Conservation (phyloP, 495 filamentous ascomycete species). For the Podospora anserina region DNA sequence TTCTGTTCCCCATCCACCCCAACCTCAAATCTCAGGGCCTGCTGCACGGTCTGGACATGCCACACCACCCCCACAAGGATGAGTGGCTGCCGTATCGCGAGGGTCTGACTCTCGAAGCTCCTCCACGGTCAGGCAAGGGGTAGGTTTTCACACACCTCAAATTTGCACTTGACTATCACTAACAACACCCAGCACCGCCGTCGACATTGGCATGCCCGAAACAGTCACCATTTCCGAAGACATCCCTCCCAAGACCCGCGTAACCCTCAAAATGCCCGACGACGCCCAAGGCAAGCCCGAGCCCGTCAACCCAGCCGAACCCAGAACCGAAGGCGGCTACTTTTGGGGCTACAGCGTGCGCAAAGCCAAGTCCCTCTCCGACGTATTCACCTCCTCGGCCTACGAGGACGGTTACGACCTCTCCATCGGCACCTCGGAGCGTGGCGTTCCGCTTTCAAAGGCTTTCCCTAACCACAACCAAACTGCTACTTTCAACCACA, state of each 20-base stretch:
- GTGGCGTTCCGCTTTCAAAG: conserved; percentile 54
- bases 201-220: conserved; percentile 57
- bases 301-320: conserved; percentile 56
- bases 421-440: conserved; percentile 72
- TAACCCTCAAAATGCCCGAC: conserved; percentile 61
- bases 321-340: conserved; percentile 65
- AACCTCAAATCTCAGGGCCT: conserved; percentile 62
- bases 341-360: conserved; percentile 75
- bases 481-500: conserved; percentile 56
- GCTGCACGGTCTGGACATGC: conserved; percentile 70
- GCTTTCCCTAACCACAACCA: conserved; percentile 43
- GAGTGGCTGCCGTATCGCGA: conserved; percentile 72
- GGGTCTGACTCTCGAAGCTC: conserved; percentile 54
- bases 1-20: conserved; percentile 67
- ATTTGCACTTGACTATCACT: not conserved
- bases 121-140: conserved; percentile 37
- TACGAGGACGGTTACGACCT: conserved; percentile 65
- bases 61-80: conserved; percentile 63
- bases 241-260: conserved; percentile 58
- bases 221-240: conserved; percentile 51
- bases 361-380: conserved; percentile 54
- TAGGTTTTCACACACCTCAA: conserved; percentile 13
- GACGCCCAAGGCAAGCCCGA: conserved; percentile 42
- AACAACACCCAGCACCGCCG: conserved; percentile 41
- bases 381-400: conserved; percentile 62